These are phyloP conservation scores for Coleophoma eucalyptorum DNA, from an alignment of 2,329 filamentous ascomycete genomes.

Conservation along the genomic window DNA sequence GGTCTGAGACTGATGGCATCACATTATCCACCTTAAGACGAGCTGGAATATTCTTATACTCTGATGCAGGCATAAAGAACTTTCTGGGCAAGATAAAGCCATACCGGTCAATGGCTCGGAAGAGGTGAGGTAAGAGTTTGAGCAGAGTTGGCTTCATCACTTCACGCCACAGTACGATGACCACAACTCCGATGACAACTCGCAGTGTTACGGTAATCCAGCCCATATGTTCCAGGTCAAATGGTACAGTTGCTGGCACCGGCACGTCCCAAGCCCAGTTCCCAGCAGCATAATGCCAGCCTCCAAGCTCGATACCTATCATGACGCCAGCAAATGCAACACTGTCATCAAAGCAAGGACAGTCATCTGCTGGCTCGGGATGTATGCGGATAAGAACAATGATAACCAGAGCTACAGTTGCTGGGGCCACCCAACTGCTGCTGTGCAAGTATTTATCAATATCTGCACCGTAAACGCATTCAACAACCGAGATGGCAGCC, in stretches of 20 bases:
- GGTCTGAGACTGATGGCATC: constrained; percentile 82
- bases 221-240: constrained; percentile 64
- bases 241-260: constrained; percentile 55
- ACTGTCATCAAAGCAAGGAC: constrained; percentile 94
- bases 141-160: constrained; percentile 82
- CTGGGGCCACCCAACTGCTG: constrained; percentile 59
- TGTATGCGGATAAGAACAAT: constrained; percentile 81
- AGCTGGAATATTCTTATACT: constrained; percentile 81
- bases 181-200: constrained; percentile 73
- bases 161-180: constrained; percentile 88
- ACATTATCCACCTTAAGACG: constrained; percentile 79
- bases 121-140: constrained; percentile 75
- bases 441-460: constrained; percentile 70
- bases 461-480: constrained; percentile 55
- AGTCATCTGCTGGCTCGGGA: constrained; percentile 94
- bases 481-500: constrained; percentile 54
- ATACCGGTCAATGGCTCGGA: constrained; percentile 76
- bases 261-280: constrained; percentile 45
- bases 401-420: constrained; percentile 61
- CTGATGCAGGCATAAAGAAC: constrained; percentile 85
- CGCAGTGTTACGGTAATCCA: constrained; percentile 60
- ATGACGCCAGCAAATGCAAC: constrained; percentile 89
- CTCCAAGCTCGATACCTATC: constrained; percentile 77
- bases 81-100: constrained; percentile 79
- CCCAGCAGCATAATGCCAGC: constrained; percentile 65